Percentiles rank a stretch among this genome's conserved stretches.
phyloP scores from a whole-genome alignment of 495 filamentous ascomycete species.

The Aspergillus panamensis region DNA sequence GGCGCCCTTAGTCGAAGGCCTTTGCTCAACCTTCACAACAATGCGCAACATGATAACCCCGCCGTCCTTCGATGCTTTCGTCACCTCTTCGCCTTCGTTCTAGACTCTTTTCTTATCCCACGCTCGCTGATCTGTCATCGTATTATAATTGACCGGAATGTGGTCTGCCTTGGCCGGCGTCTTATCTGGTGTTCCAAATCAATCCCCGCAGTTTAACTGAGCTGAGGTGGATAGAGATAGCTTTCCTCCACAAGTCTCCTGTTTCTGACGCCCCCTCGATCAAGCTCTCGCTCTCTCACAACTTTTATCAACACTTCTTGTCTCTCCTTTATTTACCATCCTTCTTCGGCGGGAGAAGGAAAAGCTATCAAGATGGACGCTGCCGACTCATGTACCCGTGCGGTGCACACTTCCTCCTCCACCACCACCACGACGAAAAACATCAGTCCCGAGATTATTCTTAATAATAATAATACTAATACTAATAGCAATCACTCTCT shows the following conservation, averaged over 20 bases:
- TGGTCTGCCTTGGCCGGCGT: background rate
- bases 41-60: conserved; percentile 18
- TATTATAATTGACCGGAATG: conserved; percentile 17
- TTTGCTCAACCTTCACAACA: conserved; percentile 19
- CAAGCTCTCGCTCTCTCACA: background rate
- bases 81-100: conserved; percentile 4
- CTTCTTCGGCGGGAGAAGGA: too few relatives aligned
- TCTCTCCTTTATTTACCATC: background rate
- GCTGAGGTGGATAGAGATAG: background rate
- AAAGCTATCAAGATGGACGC: background rate
- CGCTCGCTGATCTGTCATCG: conserved; percentile 1
- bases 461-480: background rate
- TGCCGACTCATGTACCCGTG: background rate
- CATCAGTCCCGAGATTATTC: background rate
- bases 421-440: background rate
- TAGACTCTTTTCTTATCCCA: conserved; percentile 1
- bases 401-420: background rate
- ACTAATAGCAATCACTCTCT: background rate
- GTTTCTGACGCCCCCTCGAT: background rate
- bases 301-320: background rate
- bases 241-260: background rate
- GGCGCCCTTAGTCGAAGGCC: conserved; percentile 16
- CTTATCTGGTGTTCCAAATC: conserved; percentile 11
- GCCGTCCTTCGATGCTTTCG: conserved; percentile 13
- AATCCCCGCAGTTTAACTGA: conserved; percentile 17